A percentile compares a stretch with the other conserved stretches of the same genome.
Evolutionary conservation across 129 eudicot genomes (phyloP).

Genomic region (Chrysanthemum lavandulifolium): DNA sequence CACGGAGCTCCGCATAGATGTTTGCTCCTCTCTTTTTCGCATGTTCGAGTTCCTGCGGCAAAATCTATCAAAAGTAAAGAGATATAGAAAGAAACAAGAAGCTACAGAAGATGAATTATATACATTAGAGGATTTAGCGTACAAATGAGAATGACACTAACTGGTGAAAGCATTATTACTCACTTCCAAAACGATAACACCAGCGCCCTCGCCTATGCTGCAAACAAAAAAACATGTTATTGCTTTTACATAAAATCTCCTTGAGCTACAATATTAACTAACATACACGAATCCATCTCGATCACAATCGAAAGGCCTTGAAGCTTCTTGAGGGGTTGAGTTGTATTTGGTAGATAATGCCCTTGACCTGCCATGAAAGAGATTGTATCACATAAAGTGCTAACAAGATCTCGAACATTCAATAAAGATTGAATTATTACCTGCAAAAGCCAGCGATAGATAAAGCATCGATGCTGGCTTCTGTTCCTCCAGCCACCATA

Average conservation of each 20-base stretch:
- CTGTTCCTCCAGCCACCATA: conserved; percentile 99
- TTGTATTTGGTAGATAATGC: conserved; percentile 82
- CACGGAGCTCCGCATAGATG: conserved; percentile 83
- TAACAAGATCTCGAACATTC: not conserved
- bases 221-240: conserved; percentile 10
- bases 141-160: not conserved
- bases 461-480: conserved; percentile 96
- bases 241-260: not conserved
- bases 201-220: conserved; percentile 98
- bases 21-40: conserved; percentile 84
- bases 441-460: conserved; percentile 95
- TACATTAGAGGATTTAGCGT: not conserved
- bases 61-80: not conserved
- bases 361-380: conserved; percentile 59
- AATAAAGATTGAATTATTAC: conserved; percentile 33
- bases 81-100: not conserved
- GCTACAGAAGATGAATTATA: no score
- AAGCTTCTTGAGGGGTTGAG: conserved; percentile 75
- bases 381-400: not conserved
- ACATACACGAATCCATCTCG: conserved; percentile 99
- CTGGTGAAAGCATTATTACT: conserved; percentile 29
- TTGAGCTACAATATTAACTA: conserved; percentile 15
- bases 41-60: conserved; percentile 79
- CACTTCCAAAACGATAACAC: conserved; percentile 91
- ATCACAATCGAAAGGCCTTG: conserved; percentile 89